These are phyloP conservation scores for Clathrus columnatus DNA, from an alignment of 768 basidiomycete species.

Conservation along the genomic window DNA sequence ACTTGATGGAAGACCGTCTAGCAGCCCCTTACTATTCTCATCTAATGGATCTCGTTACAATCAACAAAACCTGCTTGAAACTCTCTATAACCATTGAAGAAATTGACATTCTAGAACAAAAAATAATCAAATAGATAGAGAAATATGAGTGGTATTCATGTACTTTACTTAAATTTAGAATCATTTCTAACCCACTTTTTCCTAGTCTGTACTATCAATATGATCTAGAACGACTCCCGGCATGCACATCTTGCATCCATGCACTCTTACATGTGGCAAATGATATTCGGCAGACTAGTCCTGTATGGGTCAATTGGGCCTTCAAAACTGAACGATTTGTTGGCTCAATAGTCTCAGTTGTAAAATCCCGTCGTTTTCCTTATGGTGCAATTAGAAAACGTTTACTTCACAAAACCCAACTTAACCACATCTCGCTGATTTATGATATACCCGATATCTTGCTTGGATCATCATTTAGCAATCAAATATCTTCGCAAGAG, in stretches of 20 bases:
- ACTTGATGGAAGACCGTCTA: constrained; percentile 17
- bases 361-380: constrained; percentile 20
- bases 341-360: constrained; percentile 19
- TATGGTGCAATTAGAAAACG: constrained; percentile 22
- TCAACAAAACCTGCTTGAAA: constrained; percentile 19
- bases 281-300: background rate
- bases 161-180: too few species aligned
- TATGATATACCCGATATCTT: constrained; percentile 19
- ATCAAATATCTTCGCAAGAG: background rate
- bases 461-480: background rate
- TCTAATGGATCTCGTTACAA: constrained; percentile 17
- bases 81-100: constrained; percentile 15
- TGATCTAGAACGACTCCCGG: background rate
- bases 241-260: background rate
- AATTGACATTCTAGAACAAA: constrained; percentile 10
- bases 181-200: background rate
- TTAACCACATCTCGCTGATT: constrained; percentile 18
- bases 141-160: constrained; percentile 2
- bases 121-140: constrained; percentile 17
- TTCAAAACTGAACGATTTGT: constrained; percentile 30
- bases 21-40: constrained; percentile 20
- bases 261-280: too few species aligned
- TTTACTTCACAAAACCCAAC: constrained; percentile 20
- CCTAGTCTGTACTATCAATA: constrained; percentile 2
- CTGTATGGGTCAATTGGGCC: constrained; percentile 15